These are phyloP conservation scores for Hypholoma fasciculare DNA, from an alignment of 768 basidiomycete species.

Conservation along the genomic window DNA sequence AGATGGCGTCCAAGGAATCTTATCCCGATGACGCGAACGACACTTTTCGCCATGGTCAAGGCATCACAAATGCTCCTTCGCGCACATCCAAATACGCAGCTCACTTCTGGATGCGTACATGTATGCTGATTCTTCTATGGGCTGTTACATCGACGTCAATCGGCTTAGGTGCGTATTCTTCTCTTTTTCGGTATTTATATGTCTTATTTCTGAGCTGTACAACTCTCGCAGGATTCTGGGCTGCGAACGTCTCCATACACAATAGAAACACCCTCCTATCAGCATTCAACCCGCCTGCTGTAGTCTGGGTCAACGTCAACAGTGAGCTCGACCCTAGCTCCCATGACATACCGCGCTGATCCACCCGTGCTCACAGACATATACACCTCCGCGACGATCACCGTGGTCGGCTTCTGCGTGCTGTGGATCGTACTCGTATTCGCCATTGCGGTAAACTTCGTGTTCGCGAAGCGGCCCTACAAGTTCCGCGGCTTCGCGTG, in stretches of 20 bases:
- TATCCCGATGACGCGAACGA: not conserved
- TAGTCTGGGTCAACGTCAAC: conserved; percentile 2
- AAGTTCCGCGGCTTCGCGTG: not conserved
- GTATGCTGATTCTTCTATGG: not conserved
- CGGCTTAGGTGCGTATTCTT: not conserved
- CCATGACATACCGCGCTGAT: not conserved
- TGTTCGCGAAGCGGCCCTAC: not conserved
- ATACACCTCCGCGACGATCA: not conserved
- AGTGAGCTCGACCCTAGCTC: not conserved
- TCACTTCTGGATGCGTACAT: not conserved
- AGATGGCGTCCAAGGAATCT: no score
- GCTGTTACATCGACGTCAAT: not conserved
- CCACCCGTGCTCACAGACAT: not conserved
- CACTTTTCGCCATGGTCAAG: not conserved
- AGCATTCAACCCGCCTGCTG: not conserved
- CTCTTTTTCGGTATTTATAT: no score
- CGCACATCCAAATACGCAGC: not conserved
- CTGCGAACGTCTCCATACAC: not conserved
- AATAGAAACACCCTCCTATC: not conserved
- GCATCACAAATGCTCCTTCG: not conserved
- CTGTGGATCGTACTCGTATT: not conserved
- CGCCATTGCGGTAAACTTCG: not conserved
- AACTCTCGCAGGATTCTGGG: not conserved
- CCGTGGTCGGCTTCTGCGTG: not conserved
- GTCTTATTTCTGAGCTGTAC: not conserved